These are phyloP conservation scores for Leccinum barrowsii DNA, from an alignment of 768 basidiomycete genomes.

Conservation along the genomic window DNA sequence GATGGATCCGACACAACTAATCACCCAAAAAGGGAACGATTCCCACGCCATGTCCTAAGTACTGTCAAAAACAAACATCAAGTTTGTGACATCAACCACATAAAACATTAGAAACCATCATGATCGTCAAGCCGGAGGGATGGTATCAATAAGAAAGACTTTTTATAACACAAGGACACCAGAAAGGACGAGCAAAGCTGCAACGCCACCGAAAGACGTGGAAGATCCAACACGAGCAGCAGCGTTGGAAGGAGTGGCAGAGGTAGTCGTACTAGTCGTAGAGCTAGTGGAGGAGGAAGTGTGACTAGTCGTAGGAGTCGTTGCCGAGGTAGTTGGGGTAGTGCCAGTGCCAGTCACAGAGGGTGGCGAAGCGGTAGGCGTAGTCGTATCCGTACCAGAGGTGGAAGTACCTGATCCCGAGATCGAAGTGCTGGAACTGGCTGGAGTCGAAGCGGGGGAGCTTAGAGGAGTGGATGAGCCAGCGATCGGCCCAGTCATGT, in stretches of 20 bases:
- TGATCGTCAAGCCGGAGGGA: neutral
- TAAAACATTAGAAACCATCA: conserved; percentile 7
- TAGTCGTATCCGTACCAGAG: neutral
- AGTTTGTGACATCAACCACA: neutral
- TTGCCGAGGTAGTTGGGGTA: neutral
- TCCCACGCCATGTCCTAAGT: no score
- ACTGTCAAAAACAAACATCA: neutral
- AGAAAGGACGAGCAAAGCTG: conserved; percentile 19
- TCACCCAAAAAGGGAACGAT: no score
- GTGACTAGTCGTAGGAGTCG: neutral
- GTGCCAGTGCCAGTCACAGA: conserved; percentile 31
- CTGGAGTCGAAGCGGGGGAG: conserved; percentile 11
- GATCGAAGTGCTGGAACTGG: neutral
- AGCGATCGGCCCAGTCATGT: conserved; percentile 53
- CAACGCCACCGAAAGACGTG: conserved; percentile 17
- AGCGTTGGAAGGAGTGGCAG: conserved; percentile 18
- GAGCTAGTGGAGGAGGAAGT: neutral
- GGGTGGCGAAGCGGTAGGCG: conserved; percentile 14
- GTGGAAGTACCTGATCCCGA: conserved; percentile 17
- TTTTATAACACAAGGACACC: conserved; percentile 19
- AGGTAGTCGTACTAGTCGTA: neutral
- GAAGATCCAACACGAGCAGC: conserved; percentile 22
- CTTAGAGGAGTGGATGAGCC: conserved; percentile 12
- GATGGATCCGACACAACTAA: no score
- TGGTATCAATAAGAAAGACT: conserved; percentile 2